phyloP scores from a whole-genome alignment of 192 early-diverging fungal genomes.

The Lunasporangiospora selenospora region DNA sequence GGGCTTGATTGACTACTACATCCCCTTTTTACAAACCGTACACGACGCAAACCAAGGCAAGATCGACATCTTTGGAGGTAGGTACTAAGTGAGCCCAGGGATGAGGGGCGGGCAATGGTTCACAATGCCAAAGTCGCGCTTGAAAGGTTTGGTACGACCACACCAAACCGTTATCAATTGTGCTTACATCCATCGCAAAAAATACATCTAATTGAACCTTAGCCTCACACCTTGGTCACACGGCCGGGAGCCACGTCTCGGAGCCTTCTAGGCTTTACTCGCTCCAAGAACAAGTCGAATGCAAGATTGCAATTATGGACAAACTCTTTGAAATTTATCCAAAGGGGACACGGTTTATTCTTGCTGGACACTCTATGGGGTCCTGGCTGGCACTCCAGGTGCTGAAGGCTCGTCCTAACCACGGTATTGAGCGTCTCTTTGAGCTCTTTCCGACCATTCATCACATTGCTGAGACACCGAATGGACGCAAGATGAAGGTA shows the following conservation, averaged over 20 bases:
- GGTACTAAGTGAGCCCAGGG: neutral
- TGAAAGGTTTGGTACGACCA: neutral
- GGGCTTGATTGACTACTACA: slow-evolving; percentile 84
- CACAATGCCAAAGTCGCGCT: neutral
- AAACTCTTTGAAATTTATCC: slow-evolving; percentile 54
- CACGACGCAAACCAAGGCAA: slow-evolving; percentile 52
- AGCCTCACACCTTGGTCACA: slow-evolving; percentile 71
- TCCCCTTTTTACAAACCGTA: slow-evolving; percentile 67
- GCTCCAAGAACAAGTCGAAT: slow-evolving; percentile 69
- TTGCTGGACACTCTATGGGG: slow-evolving; percentile 76
- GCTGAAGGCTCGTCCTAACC: slow-evolving; percentile 66
- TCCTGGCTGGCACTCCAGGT: slow-evolving; percentile 59
- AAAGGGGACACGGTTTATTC: slow-evolving; percentile 51
- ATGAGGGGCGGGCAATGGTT: neutral
- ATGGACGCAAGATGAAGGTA: slow-evolving; percentile 69
- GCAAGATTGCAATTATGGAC: slow-evolving; percentile 72
- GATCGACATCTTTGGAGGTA: slow-evolving; percentile 72
- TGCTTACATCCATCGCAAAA: no score
- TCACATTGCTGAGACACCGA: slow-evolving; percentile 77
- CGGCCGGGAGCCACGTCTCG: slow-evolving; percentile 46
- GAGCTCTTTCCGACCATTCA: slow-evolving; percentile 84
- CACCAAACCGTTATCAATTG: no score
- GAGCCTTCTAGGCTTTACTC: slow-evolving; percentile 43
- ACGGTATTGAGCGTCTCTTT: slow-evolving; percentile 68
- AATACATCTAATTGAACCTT: neutral